Evolutionary conservation across 805 yeast genomes (phyloP), one percentile per base, ranked within the genome.

Genomic region (Kodamaea fukazawae): DNA sequence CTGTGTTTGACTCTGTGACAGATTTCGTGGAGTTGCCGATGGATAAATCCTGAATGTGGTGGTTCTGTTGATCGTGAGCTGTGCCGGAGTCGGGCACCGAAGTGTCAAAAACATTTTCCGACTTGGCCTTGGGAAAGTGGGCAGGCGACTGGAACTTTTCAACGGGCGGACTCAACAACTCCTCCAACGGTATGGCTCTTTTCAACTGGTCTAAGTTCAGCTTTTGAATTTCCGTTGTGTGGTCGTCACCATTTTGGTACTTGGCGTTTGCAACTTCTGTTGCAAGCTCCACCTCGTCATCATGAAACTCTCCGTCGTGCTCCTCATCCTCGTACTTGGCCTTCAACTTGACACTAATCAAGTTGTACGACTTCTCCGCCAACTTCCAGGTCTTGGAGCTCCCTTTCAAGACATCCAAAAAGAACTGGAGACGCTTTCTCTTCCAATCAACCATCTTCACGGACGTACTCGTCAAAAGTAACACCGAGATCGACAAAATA

Each of bases 311-410:
- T 11, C 23, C 35, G 4, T 32, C n/a, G 23, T 29, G 38, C 3
- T 36, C 36, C 14, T 29, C 40, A 22, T 44, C 54, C 12, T 45
- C 45, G 4, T 22, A 26, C 26, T 34, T 42, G 18, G 48, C 41
- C 36, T 59, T 57, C 31, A 70, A 45, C 44, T 65, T 70, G 13
- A 54, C 46, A 18, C 63, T 61, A 36, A 73, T 69, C 49, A 69
- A 55, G 25, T 59, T 56, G 48, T 64, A 67, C 1, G 78, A 71
- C 40, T 67, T 71, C 38, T 65, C 72, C 2, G 76, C 73, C 40
- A 74, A 52, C 29, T 62, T 65, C 78, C 79, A 74, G 0, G 76
- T 70, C 37, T 58, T 56, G 1, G 77, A 67, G 40, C 70, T 57
- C n/a, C 65, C 64, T 7, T 61, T 53, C 25, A 74, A 54, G 0